A percentile compares a stretch with the other conserved stretches of the same genome.
phyloP scores from a whole-genome alignment of 1,284 basidiomycete species.

The Cryptococcus sp. region DNA sequence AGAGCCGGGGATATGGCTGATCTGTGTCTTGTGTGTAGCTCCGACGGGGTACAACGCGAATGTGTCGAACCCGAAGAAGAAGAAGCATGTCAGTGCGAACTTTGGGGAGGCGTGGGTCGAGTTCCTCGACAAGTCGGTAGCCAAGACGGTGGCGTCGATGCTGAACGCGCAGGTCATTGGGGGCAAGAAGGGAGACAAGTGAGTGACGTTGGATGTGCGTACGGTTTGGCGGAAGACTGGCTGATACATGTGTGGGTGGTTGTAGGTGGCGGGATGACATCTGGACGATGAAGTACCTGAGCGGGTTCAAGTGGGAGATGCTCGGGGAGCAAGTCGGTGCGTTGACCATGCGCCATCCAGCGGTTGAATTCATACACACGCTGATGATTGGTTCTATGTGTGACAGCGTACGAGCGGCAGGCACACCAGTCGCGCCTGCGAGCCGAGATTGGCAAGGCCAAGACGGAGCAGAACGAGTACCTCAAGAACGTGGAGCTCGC shows the following conservation, averaged over 20 bases:
- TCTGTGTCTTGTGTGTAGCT: slow-evolving; percentile 15
- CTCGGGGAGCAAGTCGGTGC: slow-evolving; percentile 94
- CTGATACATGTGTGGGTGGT: slow-evolving; percentile 18
- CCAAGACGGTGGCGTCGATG: slow-evolving; percentile 87
- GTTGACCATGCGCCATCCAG: slow-evolving; percentile 44
- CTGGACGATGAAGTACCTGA: slow-evolving; percentile 99
- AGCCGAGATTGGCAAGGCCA: slow-evolving; percentile 83
- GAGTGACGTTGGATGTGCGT: slow-evolving; percentile 13
- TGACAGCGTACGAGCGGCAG: slow-evolving; percentile 92
- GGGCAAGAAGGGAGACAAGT: slow-evolving; percentile 73
- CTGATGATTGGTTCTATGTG: too few species aligned
- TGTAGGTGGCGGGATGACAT: slow-evolving; percentile 89
- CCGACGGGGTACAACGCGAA: slow-evolving; percentile 39
- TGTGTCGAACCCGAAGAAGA: slow-evolving; percentile 29
- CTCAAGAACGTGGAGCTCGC: slow-evolving; percentile 92
- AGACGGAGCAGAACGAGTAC: slow-evolving; percentile 87
- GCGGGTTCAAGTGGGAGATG: slow-evolving; percentile 99
- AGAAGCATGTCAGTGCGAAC: slow-evolving; percentile 74
- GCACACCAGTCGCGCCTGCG: slow-evolving; percentile 82
- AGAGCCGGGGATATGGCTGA: not conserved
- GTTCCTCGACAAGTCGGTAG: slow-evolving; percentile 88
- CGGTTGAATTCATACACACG: not conserved
- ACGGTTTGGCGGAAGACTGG: not conserved
- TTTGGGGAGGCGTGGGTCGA: slow-evolving; percentile 99
- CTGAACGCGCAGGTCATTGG: slow-evolving; percentile 95